A percentile compares a stretch with the other conserved stretches of the same genome.
Conservation (phyloP, 257 asterid species). For the Primulina huaijiensis region DNA sequence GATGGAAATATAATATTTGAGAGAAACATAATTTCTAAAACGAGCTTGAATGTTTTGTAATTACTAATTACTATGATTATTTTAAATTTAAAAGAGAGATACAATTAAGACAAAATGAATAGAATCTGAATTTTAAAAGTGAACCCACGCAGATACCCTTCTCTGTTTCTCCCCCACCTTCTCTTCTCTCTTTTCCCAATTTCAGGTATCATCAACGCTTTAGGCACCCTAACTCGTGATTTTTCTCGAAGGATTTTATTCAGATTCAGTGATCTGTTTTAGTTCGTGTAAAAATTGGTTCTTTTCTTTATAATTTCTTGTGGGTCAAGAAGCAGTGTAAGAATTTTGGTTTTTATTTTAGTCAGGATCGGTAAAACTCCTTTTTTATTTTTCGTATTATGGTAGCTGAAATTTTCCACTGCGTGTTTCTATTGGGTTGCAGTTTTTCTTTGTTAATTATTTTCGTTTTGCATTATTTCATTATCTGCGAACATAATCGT, state of each 20-base stretch:
- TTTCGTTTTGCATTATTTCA: not conserved
- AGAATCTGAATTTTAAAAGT: not conserved
- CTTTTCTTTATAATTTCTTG: conserved; percentile 22
- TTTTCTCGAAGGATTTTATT: not conserved
- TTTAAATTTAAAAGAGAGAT: too few relatives aligned
- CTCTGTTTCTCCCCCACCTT: conserved; percentile 10
- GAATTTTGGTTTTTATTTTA: conserved; percentile 16
- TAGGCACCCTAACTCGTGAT: conserved; percentile 19
- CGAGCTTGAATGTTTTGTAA: too few relatives aligned
- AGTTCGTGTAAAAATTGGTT: conserved; percentile 25
- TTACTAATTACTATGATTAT: too few relatives aligned
- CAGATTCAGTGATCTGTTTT: conserved; percentile 28
- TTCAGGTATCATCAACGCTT: conserved; percentile 30
- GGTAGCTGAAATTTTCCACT: conserved; percentile 7
- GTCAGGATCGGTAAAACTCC: conserved; percentile 19
- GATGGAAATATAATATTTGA: too few relatives aligned
- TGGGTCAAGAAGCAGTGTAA: conserved; percentile 27
- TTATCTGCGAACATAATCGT: not conserved
- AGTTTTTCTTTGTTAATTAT: conserved; percentile 1
- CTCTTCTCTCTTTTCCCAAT: conserved; percentile 18
- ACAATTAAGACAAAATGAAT: too few relatives aligned
- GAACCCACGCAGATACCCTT: not conserved
- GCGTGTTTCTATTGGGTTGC: conserved; percentile 19
- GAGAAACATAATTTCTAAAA: too few relatives aligned
- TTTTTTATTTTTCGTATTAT: not conserved